phyloP scores from a whole-genome alignment of 495 filamentous ascomycete species.

The Xylaria castorea region DNA sequence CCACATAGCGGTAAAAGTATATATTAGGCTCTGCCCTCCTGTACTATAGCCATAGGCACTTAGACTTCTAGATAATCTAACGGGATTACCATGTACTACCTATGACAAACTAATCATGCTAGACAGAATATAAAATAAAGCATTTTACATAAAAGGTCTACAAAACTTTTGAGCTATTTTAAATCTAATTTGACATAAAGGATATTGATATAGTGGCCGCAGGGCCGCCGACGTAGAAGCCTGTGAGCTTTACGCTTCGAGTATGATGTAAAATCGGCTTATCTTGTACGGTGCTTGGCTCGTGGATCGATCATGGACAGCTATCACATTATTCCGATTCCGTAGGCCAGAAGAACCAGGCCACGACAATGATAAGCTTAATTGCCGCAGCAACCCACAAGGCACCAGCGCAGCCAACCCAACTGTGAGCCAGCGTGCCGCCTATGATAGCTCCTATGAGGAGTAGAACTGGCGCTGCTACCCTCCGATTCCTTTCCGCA shows the following conservation, averaged over 20 bases:
- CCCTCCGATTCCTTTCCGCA: constrained; percentile 64
- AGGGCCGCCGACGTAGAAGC: neutral
- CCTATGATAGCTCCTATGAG: constrained; percentile 66
- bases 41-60: too few species aligned
- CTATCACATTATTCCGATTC: constrained; percentile 26
- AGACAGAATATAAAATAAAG: neutral
- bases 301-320: neutral
- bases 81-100: too few species aligned
- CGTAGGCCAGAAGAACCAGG: constrained; percentile 65
- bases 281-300: neutral
- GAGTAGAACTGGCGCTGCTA: constrained; percentile 63
- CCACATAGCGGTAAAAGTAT: too few species aligned
- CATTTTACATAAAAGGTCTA: neutral
- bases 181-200: neutral
- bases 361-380: constrained; percentile 58
- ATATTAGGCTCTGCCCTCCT: too few species aligned
- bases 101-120: too few species aligned
- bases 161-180: neutral
- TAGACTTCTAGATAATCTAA: too few species aligned
- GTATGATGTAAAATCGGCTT: neutral
- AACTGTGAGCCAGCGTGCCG: constrained; percentile 63
- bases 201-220: neutral
- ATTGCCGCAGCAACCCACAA: constrained; percentile 67
- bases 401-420: constrained; percentile 63
- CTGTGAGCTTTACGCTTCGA: neutral